phyloP scores from a whole-genome alignment of 2,329 filamentous ascomycete genomes.

The Piedraia hortae region DNA sequence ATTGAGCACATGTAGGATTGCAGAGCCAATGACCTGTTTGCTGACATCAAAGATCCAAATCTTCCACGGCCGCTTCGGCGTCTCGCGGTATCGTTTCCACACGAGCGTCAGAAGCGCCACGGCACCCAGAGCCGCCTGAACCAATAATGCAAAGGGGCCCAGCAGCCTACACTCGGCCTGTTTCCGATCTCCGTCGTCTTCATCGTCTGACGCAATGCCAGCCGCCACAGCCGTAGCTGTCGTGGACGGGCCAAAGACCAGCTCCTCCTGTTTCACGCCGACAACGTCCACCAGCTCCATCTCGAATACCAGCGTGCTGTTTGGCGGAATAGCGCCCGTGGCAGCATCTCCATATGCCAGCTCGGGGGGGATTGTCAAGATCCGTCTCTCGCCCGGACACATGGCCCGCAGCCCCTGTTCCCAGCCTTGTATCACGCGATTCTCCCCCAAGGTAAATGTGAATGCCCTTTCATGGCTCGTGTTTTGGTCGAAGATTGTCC shows the following conservation, averaged over 20 bases:
- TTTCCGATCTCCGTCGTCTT: slow-evolving; percentile 1
- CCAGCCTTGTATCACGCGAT: slow-evolving; percentile 84
- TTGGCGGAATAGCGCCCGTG: slow-evolving; percentile 49
- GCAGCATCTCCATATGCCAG: slow-evolving; percentile 52
- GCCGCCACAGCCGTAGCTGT: slow-evolving; percentile 8
- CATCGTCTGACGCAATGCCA: slow-evolving; percentile 3
- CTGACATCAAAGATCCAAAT: slow-evolving; percentile 96
- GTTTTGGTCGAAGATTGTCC: slow-evolving; percentile 62
- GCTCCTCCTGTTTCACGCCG: slow-evolving; percentile 25
- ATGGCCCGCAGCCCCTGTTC: slow-evolving; percentile 73
- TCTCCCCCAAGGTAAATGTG: slow-evolving; percentile 48
- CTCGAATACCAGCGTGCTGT: slow-evolving; percentile 68
- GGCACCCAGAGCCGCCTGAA: slow-evolving; percentile 64
- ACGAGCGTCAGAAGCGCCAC: slow-evolving; percentile 68
- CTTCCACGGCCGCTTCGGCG: slow-evolving; percentile 73
- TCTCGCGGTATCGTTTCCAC: slow-evolving; percentile 77
- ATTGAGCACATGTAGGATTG: slow-evolving; percentile 75
- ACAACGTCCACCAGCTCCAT: slow-evolving; percentile 65
- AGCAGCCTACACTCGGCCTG: slow-evolving; percentile 61
- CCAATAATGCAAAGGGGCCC: slow-evolving; percentile 68
- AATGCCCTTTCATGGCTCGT: slow-evolving; percentile 54
- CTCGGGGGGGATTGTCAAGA: slow-evolving; percentile 67
- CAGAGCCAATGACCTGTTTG: slow-evolving; percentile 87
- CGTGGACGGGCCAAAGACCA: slow-evolving; percentile 2
- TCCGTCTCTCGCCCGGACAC: slow-evolving; percentile 83